A percentile compares a stretch with the other conserved stretches of the same genome.
Evolutionary conservation across 148 eudicot species (phyloP).

Genomic region (Mesembryanthemum crystallinum): DNA sequence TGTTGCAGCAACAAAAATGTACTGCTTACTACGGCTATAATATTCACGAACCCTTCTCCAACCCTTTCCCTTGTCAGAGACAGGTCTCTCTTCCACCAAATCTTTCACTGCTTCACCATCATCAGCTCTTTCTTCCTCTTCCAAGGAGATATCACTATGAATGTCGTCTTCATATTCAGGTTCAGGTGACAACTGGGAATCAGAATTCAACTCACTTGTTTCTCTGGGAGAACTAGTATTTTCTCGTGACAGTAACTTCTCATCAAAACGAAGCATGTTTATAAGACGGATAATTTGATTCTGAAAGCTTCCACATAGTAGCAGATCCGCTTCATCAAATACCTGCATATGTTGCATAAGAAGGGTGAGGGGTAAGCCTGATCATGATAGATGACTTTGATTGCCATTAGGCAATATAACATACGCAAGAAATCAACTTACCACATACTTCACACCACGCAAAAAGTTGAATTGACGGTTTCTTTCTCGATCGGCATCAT

Average conservation of each 20-base stretch:
- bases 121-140: constrained; percentile 38
- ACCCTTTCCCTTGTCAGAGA: constrained; percentile 39
- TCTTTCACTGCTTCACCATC: constrained; percentile 26
- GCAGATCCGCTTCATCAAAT: constrained; percentile 94
- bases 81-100: constrained; percentile 27
- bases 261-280: constrained; percentile 90
- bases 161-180: constrained; percentile 30
- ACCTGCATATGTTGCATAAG: constrained; percentile 45
- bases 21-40: constrained; percentile 86
- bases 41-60: constrained; percentile 75
- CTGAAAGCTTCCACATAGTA: constrained; percentile 91
- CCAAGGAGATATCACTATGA: too few species aligned
- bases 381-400: neutral
- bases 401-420: neutral
- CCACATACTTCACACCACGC: constrained; percentile 78
- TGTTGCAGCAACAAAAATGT: constrained; percentile 89
- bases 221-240: constrained; percentile 30
- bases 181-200: constrained; percentile 30
- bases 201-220: constrained; percentile 25
- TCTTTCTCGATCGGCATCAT: constrained; percentile 67
- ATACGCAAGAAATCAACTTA: constrained; percentile 27
- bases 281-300: constrained; percentile 86
- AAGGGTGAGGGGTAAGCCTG: neutral
- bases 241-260: constrained; percentile 63
- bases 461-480: constrained; percentile 56